Conservation (phyloP, 257 asterid genomes). For the Solanum paucissectum region DNA sequence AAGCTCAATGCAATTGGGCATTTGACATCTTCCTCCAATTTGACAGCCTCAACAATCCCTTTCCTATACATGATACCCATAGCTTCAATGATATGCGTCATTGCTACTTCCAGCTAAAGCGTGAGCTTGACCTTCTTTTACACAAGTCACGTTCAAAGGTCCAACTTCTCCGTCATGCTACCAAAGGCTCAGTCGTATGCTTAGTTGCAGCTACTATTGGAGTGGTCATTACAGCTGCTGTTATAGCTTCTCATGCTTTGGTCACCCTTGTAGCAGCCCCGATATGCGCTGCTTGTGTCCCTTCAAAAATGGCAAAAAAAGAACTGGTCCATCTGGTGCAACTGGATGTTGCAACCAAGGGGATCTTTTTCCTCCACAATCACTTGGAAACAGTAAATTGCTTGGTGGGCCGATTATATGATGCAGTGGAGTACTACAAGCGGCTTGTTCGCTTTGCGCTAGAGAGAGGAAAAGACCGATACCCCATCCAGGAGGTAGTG, state of each 20-base stretch:
- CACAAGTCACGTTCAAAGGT: conserved; percentile 41
- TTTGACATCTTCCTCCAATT: conserved; percentile 41
- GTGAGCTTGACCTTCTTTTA: conserved; percentile 38
- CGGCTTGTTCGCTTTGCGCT: conserved; percentile 36
- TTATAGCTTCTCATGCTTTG: conserved; percentile 56
- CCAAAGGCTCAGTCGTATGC: conserved; percentile 45
- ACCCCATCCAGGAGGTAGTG: conserved; percentile 55
- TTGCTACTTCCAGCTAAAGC: conserved; percentile 52
- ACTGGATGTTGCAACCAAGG: conserved; percentile 71
- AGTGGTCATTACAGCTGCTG: conserved; percentile 50
- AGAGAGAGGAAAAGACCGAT: conserved; percentile 59
- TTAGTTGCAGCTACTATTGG: conserved; percentile 45
- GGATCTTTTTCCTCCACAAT: conserved; percentile 51
- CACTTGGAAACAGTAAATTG: conserved; percentile 68
- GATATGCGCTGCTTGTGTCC: conserved; percentile 12
- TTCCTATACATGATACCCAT: conserved; percentile 28
- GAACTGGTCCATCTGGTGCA: conserved; percentile 51
- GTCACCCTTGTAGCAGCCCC: conserved; percentile 32
- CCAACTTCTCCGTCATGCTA: conserved; percentile 19
- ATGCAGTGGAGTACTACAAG: conserved; percentile 48
- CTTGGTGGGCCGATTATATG: conserved; percentile 44
- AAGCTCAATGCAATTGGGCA: conserved; percentile 46
- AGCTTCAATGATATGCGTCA: conserved; percentile 46
- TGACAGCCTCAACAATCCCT: conserved; percentile 51
- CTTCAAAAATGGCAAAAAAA: conserved; percentile 28